Base-by-base conservation (phyloP, 108 stramenopile species). In the Nitzschia palea region DNA sequence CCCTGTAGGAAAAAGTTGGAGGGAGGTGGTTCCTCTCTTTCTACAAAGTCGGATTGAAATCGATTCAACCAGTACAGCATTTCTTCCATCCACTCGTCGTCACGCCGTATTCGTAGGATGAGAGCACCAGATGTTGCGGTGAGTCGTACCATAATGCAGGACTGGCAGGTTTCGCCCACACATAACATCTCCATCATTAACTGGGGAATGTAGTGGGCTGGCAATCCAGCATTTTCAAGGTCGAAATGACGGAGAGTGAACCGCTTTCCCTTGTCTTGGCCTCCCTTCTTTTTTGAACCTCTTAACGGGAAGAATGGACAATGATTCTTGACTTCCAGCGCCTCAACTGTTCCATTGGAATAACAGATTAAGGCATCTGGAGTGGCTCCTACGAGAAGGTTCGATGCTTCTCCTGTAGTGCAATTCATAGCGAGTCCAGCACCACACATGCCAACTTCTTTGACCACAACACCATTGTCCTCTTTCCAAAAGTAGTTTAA, bases 141-240 rank as follows among this genome's bases (percentile, higher is more conserved):
- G 63, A 89, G 93, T 17, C 93, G 73, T 2, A 94, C 86, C 88
- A 94, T 89, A 26, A 94, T 61, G 35, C 86, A 86, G 12, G 93
- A 94, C 42, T 45, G 44, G 56, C 93, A 94, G 0, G 73, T 52
- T 25, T 72, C 43, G 25, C 91, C 91, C 12, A 89, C 44, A 63
- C 88, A 94, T 0, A 87, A 54, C 80, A 94, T 94, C 62, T 94
- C 93, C 89, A 94, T 83, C 88, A 87, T 86, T 2, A 94, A 68
- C 62, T 94, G 93, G 0, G 93, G 86, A n/a, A 94, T 57, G 43
- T 94, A 90, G 2, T 78, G 72, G 1, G 89, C 66, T 9, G 80
- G 80, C 18, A 93, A 56, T 17, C 50, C 47, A 27, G 32, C 33
- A 45, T 73, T 56, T 20, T 56, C 18, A 29, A 54, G 1, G 55